Conservation (phyloP, 2,329 filamentous ascomycete species). For the Neofusicoccum parvum region DNA sequence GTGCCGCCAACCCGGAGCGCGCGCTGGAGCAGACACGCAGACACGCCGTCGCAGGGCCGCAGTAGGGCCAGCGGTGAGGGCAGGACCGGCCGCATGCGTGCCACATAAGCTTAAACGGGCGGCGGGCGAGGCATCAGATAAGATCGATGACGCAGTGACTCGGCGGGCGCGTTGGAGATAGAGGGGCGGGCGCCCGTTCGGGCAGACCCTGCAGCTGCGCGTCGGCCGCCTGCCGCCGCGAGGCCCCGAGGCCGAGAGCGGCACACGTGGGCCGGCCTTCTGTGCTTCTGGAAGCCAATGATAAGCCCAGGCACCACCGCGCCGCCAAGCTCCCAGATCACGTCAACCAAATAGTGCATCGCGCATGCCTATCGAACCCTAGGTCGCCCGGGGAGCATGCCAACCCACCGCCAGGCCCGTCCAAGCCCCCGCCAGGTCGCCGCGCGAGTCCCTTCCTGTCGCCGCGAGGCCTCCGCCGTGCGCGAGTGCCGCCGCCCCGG, state of each 20-base stretch:
- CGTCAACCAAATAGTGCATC: constrained; percentile 17
- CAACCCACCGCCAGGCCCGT: not conserved
- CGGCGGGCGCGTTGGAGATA: not conserved
- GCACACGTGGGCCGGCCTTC: not conserved
- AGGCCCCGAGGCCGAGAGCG: not conserved
- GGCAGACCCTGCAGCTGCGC: no score
- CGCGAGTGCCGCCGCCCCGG: not conserved
- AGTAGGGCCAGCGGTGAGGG: constrained; percentile 1
- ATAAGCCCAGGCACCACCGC: not conserved
- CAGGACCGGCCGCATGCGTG: not conserved
- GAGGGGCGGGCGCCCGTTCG: not conserved
- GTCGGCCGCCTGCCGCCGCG: not conserved
- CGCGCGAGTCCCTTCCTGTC: constrained; percentile 8
- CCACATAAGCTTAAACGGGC: not conserved
- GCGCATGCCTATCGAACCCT: constrained; percentile 12
- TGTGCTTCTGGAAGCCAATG: constrained; percentile 11
- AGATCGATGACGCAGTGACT: constrained; percentile 6
- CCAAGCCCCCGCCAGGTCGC: constrained; percentile 4
- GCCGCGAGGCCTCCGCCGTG: not conserved
- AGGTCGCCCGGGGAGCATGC: not conserved
- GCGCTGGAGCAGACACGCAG: no score
- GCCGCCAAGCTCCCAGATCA: constrained; percentile 6
- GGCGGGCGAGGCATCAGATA: constrained; percentile 1
- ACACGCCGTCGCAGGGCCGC: not conserved
- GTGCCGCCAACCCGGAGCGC: not conserved